Evolutionary conservation across 495 filamentous ascomycete species (phyloP), one percentile per base, ranked within the genome.

Genomic region (Hypoxylon perforatum): DNA sequence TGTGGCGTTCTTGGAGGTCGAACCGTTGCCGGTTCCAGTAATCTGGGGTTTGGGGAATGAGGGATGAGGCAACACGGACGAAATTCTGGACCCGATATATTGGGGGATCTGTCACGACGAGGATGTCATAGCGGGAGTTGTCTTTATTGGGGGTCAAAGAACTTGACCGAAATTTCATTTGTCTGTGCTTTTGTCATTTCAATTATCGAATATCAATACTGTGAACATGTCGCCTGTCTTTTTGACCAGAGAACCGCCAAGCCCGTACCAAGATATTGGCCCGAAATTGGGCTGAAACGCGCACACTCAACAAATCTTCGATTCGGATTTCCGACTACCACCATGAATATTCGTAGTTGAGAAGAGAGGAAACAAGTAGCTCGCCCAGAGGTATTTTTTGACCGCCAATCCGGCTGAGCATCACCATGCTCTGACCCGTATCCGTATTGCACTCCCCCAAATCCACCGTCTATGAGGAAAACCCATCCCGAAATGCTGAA

Each of bases 161-260:
- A 49, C 50, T 44, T 64, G 45, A 49, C 59, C 54, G 53, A 10
- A 60, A 60, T 69, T 58, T 64, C 55, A 69, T 69, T 63, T 64
- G 65, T 55, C 59, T 57, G 39, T 58, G 64, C 57, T 60, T 64
- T 53, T 63, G 14, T 60, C 60, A 69, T 64, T 63, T 57, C 65
- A 49, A 61, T 69, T 57, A 69, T 69, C 66, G 50, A 65, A 58
- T 69, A 64, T 51, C 61, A 69, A 69, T 69, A 69, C 45, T 69
- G 61, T 61, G 56, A 69, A 65, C 66, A 57, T 61, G 38, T 41
- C 41, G 56, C 61, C 39, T 61, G 59, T 54, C 44, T 52, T 69
- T 68, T 65, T 61, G 61, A 69, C 61, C 56, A 65, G 41, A 61
- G 25, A 57, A 61, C 61, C 57, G 66, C 66, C 66, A 69, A 69